These are phyloP conservation scores for Luffa aegyptiaca DNA, from an alignment of 306 rosid species.

Conservation along the genomic window DNA sequence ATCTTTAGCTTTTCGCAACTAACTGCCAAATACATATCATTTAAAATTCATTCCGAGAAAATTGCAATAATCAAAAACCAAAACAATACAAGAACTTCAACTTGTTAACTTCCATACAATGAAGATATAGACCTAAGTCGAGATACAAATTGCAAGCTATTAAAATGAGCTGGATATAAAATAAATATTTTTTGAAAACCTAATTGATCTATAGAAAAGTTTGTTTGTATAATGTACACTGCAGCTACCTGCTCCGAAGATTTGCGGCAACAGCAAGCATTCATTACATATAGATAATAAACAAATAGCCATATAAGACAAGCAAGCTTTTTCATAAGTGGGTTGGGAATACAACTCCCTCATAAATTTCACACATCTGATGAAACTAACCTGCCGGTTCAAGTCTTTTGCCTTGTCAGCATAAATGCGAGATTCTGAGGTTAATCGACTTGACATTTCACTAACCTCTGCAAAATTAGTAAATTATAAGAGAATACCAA, in stretches of 20 bases:
- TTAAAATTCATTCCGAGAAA: not conserved
- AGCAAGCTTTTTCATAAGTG: not conserved
- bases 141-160: not conserved
- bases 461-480: slow-evolving; percentile 80
- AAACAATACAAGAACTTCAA: not conserved
- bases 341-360: not conserved
- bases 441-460: slow-evolving; percentile 83
- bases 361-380: slow-evolving; percentile 11
- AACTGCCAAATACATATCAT: not conserved
- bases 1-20: not conserved
- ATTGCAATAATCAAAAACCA: not conserved
- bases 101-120: not conserved
- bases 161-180: not conserved
- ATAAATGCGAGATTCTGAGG: slow-evolving; percentile 87
- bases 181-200: not conserved
- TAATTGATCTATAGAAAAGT: not conserved
- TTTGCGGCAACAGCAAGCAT: not conserved
- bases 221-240: not conserved
- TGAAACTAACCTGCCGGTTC: slow-evolving; percentile 73
- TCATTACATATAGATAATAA: not conserved
- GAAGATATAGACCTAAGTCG: not conserved
- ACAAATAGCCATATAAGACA: not conserved
- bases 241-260: not conserved
- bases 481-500: slow-evolving; percentile 6
- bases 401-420: slow-evolving; percentile 91